Base-by-base conservation (phyloP, 2,329 filamentous ascomycete species). In the Scopulariopsis brevicaulis region DNA sequence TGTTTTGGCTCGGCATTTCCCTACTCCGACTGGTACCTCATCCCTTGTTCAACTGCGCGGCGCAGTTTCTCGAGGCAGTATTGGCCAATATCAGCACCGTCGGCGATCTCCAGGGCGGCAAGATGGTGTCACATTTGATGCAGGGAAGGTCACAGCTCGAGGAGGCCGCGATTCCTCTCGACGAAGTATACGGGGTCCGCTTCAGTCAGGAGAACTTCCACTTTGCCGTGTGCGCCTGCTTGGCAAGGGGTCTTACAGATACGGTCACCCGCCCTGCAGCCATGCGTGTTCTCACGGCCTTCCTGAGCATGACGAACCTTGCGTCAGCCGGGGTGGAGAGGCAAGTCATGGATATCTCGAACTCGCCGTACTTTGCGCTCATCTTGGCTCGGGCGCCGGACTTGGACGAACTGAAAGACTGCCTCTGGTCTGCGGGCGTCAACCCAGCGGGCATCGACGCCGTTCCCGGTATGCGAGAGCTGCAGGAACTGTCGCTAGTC, bases 1-100 rank as follows among this genome's bases (percentile, higher is more conserved):
- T 88, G 6, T 88, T 88, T 66, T 88, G 85, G 85, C 73, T 88
- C 37, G 84, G 83, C 11, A 80, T 87, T 62, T 86, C 84, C 2
- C 73, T 88, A 1, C 74, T 87, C 25, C 78, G 85, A 8, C 76
- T 87, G 2, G 82, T 86, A 18, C 84, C 85, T 3, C 72, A 79
- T 6, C 73, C 70, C 46, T 74, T 87, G 1, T 87, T 87, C 70
- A 87, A 85, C 67, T 85, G 81, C 65, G 79, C 84, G 4, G 83
- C 83, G 1, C 74, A 79, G 34, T 84, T 88, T 58, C 72, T 88
- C 1, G 83, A 87, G 63, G 79, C 84, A 2, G 81, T 87, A 1
- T 66, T 87, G 50, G 77, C 76, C 52, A 87, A 87, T 60, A 84
- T 87, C 60, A 80, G 80, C 59, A 81, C 80, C 1, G 79, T 80